A percentile compares a stretch with the other conserved stretches of the same genome.
Conservation (phyloP, 1,139 yeast species). For the Saccharomyces hybrid region DNA sequence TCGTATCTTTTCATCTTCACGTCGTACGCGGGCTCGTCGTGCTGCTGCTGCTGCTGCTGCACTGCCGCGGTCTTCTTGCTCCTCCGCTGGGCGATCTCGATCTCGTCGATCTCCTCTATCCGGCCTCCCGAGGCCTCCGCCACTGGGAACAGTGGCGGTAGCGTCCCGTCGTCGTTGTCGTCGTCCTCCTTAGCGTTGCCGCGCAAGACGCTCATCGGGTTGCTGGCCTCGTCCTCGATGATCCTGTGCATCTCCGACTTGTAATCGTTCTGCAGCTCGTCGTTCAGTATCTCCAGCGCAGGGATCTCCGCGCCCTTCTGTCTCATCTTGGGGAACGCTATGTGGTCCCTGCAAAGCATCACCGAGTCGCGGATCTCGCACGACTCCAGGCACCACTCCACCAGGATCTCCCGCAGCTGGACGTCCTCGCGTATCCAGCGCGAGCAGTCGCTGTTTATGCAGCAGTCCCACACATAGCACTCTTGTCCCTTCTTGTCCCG, state of each 20-base stretch:
- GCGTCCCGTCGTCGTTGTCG: slow-evolving; percentile 5
- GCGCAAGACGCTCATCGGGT: slow-evolving; percentile 17
- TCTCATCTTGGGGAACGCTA: slow-evolving; percentile 51
- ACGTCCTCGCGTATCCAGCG: slow-evolving; percentile 52
- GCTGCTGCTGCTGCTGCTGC: not conserved
- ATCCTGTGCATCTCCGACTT: slow-evolving; percentile 12
- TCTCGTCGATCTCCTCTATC: slow-evolving; percentile 5
- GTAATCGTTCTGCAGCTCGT: slow-evolving; percentile 15
- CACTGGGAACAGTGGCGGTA: slow-evolving; percentile 19
- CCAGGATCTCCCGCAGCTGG: slow-evolving; percentile 33
- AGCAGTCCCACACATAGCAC: slow-evolving; percentile 68
- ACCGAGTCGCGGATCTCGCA: slow-evolving; percentile 48
- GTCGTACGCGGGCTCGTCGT: not conserved
- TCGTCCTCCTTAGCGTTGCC: slow-evolving; percentile 13
- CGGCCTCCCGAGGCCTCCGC: not conserved
- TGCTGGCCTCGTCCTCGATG: slow-evolving; percentile 10
- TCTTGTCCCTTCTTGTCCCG: slow-evolving; percentile 62
- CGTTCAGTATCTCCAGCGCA: slow-evolving; percentile 15
- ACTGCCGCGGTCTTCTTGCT: not conserved
- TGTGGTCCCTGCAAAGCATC: slow-evolving; percentile 35
- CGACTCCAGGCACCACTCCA: slow-evolving; percentile 52
- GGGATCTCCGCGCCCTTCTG: slow-evolving; percentile 44
- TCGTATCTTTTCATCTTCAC: not conserved
- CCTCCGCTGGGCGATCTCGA: not conserved
- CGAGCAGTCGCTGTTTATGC: slow-evolving; percentile 54